Evolutionary conservation across 148 eudicot genomes (phyloP).

Genomic region (Camellia granthamiana): DNA sequence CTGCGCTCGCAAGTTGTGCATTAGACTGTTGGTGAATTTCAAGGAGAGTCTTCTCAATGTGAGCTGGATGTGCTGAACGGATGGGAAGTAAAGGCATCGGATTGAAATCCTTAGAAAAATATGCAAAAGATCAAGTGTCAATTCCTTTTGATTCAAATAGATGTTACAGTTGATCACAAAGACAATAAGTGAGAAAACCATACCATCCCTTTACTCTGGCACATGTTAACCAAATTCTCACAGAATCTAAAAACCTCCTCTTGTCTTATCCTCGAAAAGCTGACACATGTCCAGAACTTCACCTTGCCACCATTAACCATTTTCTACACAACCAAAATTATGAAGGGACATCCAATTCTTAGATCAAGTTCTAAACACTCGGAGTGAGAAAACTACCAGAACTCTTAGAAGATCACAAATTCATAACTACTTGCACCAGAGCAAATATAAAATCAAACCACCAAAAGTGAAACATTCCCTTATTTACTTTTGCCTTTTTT

Average conservation of each 20-base stretch:
- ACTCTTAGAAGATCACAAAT: background rate
- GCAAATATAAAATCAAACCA: too few species aligned
- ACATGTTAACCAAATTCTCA: constrained; percentile 50
- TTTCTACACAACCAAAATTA: constrained; percentile 39
- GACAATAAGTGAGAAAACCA: background rate
- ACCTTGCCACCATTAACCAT: constrained; percentile 68
- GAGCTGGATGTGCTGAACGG: constrained; percentile 17
- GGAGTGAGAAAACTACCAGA: too few species aligned
- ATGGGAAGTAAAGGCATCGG: constrained; percentile 38
- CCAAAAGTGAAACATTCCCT: too few species aligned
- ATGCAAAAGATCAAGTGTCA: background rate
- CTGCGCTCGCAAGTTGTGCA: background rate
- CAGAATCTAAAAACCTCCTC: constrained; percentile 36
- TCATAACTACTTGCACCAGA: too few species aligned
- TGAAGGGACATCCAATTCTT: too few species aligned
- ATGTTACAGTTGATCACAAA: background rate
- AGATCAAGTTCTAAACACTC: too few species aligned
- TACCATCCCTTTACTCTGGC: constrained; percentile 77
- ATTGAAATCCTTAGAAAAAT: constrained; percentile 39
- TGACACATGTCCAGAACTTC: constrained; percentile 56
- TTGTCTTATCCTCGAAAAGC: constrained; percentile 36
- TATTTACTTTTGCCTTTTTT: too few species aligned
- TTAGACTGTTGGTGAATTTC: constrained; percentile 28
- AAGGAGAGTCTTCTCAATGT: constrained; percentile 47
- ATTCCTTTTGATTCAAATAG: background rate